phyloP scores from a whole-genome alignment of 2,329 filamentous ascomycete species.

The Cryphonectria carpinicola region DNA sequence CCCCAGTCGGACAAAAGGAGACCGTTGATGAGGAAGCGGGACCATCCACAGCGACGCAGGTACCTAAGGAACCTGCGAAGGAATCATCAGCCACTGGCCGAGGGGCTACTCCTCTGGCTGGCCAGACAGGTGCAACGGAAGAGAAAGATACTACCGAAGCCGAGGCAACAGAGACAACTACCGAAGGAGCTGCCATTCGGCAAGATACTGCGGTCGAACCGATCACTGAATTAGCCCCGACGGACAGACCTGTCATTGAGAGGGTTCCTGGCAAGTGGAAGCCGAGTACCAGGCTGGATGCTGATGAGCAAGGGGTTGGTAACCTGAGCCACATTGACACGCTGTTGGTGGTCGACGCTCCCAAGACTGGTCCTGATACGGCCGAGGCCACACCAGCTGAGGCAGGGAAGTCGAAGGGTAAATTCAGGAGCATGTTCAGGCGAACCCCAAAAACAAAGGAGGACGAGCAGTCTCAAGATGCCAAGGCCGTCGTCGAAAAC shows the following conservation, averaged over 20 bases:
- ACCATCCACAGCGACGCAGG: background rate
- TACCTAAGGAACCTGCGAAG: background rate
- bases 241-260: background rate
- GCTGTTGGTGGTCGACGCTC: background rate
- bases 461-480: constrained; percentile 1
- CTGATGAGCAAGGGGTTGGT: background rate
- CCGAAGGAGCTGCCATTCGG: background rate
- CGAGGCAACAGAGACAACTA: background rate
- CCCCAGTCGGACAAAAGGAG: background rate
- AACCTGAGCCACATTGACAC: background rate
- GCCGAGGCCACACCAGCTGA: background rate
- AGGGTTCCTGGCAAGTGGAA: background rate
- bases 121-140: background rate
- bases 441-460: constrained; percentile 9
- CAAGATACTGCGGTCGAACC: background rate
- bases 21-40: background rate
- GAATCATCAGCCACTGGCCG: background rate
- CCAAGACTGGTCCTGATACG: background rate
- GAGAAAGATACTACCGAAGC: background rate
- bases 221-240: background rate
- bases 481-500: background rate
- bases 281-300: background rate
- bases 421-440: background rate
- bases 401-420: constrained; percentile 10
- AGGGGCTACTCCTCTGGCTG: background rate